Conservation (phyloP, 176 grass and related monocot genomes). For the Bonia amplexicaulis region DNA sequence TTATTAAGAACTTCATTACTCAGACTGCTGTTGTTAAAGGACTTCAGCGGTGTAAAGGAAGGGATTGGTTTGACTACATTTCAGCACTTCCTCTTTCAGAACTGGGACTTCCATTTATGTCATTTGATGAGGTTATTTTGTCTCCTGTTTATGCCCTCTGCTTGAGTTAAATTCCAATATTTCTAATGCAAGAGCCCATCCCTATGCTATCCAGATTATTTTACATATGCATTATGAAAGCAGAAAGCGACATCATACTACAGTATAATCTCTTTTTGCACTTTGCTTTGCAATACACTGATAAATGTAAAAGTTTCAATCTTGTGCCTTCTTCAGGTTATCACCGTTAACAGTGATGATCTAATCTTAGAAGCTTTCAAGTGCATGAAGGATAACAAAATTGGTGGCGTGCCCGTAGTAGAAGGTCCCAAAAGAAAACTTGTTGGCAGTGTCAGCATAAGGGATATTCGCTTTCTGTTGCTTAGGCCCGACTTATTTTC, state of each 20-base stretch:
- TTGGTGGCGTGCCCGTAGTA: constrained; percentile 76
- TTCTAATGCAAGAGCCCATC: not conserved
- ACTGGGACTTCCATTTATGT: constrained; percentile 96
- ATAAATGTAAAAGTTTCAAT: constrained; percentile 2
- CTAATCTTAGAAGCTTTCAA: constrained; percentile 82
- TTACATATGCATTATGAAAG: constrained; percentile 10
- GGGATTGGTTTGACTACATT: constrained; percentile 98
- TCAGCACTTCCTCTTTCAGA: constrained; percentile 65
- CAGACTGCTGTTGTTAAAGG: constrained; percentile 75
- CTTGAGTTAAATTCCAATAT: constrained; percentile 8
- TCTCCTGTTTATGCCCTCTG: constrained; percentile 2
- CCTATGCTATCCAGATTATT: not conserved
- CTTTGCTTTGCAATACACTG: not conserved
- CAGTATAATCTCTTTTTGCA: not conserved
- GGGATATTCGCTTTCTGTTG: constrained; percentile 76
- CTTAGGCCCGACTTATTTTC: constrained; percentile 72
- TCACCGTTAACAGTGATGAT: constrained; percentile 72
- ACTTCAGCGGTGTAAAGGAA: constrained; percentile 79
- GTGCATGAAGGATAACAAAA: constrained; percentile 79
- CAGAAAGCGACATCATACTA: not conserved
- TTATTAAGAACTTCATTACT: constrained; percentile 92
- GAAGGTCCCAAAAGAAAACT: constrained; percentile 67
- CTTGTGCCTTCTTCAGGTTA: constrained; percentile 57
- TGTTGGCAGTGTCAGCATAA: constrained; percentile 74
- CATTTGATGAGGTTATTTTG: constrained; percentile 68